phyloP scores from a whole-genome alignment of 2,329 filamentous ascomycete species.

The Pestalotiopsis sp. region DNA sequence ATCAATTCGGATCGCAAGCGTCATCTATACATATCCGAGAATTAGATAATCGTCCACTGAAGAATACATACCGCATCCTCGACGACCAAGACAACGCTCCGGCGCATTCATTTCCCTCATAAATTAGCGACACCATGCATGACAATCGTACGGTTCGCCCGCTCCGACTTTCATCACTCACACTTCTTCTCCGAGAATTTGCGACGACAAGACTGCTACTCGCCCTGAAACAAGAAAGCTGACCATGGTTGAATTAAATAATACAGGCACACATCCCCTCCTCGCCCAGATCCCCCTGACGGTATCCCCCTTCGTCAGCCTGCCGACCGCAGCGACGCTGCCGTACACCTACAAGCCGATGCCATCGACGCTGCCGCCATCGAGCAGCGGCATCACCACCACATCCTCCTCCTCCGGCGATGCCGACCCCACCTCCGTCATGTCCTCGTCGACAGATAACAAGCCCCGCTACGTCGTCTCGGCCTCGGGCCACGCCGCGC shows the following conservation, averaged over 20 bases:
- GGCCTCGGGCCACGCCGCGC: slow-evolving; percentile 76
- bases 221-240: neutral
- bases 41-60: neutral
- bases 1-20: neutral
- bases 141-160: slow-evolving; percentile 37
- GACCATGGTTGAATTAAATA: slow-evolving; percentile 19
- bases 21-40: neutral
- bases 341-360: slow-evolving; percentile 95
- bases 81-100: neutral
- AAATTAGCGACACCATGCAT: slow-evolving; percentile 36
- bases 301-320: slow-evolving; percentile 90
- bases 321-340: slow-evolving; percentile 87
- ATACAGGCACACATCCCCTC: slow-evolving; percentile 79
- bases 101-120: neutral
- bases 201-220: neutral
- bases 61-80: neutral
- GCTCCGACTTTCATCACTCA: neutral
- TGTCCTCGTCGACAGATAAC: neutral
- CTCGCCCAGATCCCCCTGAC: slow-evolving; percentile 91
- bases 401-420: slow-evolving; percentile 30
- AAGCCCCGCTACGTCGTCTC: slow-evolving; percentile 78
- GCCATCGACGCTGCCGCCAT: slow-evolving; percentile 81
- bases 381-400: slow-evolving; percentile 57
- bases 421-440: neutral
- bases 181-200: too few relatives aligned